Percentiles rank a stretch among this genome's conserved stretches.
These are phyloP conservation scores for Pontederia crassipes DNA, from an alignment of 176 grass and related monocot genomes.

Conservation along the genomic window DNA sequence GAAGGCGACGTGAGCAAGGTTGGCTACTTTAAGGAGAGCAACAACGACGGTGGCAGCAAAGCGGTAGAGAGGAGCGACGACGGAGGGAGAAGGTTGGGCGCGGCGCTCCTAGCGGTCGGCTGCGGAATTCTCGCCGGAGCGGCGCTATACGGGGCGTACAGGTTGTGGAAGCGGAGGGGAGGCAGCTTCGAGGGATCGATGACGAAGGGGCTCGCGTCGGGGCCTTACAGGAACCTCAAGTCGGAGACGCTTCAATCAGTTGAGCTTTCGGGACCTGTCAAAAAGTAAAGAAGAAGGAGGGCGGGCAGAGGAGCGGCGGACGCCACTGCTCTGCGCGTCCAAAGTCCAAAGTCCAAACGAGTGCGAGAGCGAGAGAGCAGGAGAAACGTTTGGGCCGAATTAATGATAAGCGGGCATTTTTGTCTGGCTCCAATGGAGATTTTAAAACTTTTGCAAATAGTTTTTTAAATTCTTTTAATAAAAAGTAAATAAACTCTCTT, in stretches of 20 bases:
- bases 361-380: too few species aligned
- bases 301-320: too few species aligned
- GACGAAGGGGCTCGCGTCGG: slow-evolving; percentile 55
- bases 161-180: slow-evolving; percentile 34
- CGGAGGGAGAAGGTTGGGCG: slow-evolving; percentile 7
- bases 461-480: too few species aligned
- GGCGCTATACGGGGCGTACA: slow-evolving; percentile 41
- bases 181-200: slow-evolving; percentile 13
- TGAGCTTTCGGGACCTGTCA: slow-evolving; percentile 48
- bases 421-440: too few species aligned
- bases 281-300: too few species aligned
- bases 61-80: background rate
- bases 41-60: background rate
- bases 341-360: too few species aligned
- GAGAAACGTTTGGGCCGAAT: too few species aligned
- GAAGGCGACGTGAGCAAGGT: slow-evolving; percentile 43
- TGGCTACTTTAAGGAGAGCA: slow-evolving; percentile 66
- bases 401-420: too few species aligned
- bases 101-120: slow-evolving; percentile 43
- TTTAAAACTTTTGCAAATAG: too few species aligned
- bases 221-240: slow-evolving; percentile 69
- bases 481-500: too few species aligned
- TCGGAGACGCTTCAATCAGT: slow-evolving; percentile 56
- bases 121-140: slow-evolving; percentile 9
- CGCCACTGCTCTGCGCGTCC: too few species aligned